Conservation (phyloP, 2,329 filamentous ascomycete genomes). For the Ilyonectria mors-panacis region DNA sequence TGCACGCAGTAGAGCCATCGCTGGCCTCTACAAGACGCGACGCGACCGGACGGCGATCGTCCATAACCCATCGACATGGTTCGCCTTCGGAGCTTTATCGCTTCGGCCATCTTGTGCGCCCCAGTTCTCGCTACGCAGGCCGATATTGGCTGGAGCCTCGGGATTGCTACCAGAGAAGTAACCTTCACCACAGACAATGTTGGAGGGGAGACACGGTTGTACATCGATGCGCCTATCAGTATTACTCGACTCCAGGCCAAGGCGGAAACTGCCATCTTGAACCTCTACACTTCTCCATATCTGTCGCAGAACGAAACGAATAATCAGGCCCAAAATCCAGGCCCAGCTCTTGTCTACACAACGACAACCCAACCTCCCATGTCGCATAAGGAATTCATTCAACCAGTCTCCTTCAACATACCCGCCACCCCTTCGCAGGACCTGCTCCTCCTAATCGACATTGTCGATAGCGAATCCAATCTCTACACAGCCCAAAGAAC, state of each 20-base stretch:
- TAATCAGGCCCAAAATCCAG: neutral
- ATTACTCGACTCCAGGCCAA: slow-evolving; percentile 1
- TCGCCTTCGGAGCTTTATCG: neutral
- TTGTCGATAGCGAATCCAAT: neutral
- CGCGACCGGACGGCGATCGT: neutral
- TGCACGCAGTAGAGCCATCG: neutral
- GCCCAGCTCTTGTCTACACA: neutral
- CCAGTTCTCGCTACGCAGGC: neutral
- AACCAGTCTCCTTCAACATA: neutral
- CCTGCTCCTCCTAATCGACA: neutral
- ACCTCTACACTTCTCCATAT: neutral
- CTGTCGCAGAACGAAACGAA: neutral
- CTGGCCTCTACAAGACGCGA: neutral
- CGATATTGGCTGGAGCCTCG: slow-evolving; percentile 1
- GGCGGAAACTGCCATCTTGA: neutral
- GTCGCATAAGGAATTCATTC: neutral
- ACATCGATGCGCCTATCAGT: neutral
- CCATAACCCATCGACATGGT: neutral
- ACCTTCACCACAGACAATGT: slow-evolving; percentile 1
- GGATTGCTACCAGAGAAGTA: neutral
- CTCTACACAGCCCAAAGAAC: neutral
- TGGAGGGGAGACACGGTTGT: neutral
- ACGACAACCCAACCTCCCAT: neutral
- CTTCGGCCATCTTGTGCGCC: neutral
- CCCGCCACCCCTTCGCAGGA: neutral